Base-by-base conservation (phyloP, 2,329 filamentous ascomycete species). In the Colletotrichum sp. region DNA sequence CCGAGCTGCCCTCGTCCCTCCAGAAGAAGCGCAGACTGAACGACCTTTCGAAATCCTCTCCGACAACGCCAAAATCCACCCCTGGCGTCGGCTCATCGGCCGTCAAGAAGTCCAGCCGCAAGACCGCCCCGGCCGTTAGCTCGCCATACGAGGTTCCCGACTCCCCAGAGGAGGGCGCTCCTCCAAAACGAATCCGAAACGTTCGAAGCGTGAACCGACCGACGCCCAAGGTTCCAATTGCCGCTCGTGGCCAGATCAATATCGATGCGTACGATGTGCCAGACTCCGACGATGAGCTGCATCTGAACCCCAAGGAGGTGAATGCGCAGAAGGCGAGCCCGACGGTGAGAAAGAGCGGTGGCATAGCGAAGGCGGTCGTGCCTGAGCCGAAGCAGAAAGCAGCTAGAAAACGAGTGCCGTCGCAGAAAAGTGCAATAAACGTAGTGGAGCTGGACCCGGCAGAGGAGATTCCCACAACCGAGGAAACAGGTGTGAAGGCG, bases 11-110 rank as follows among this genome's bases (percentile, higher is more conserved):
- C n/a, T 75, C 60, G 63, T 70, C 64, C 21, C 72, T 66, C n/a
- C 69, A 71, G 34, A 76, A 75, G 67, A 76, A 52, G 44, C 75
- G 80, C 62, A 82, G 79, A 75, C 70, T 85, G n/a, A 82, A 84
- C 52, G 80, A 80, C 39, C 75, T 79, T 64, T 79, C 80, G 8
- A 78, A 81, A 6, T 81, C 82, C 18, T 81, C 82, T 5, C 81
- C 83, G 3, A 82, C 79, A 26, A 80, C 82, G 4, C 76, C 84
- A 49, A 80, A 81, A 30, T 44, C 60, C 39, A 76, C 55, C 6
- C 36, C 62, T 8, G 57, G 65, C 7, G 26, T 39, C 32, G 18
- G 24, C 15, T 59, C 71, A 6, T 66, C 57, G 13, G 57, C 68
- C 16, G 55, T 55, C 9, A 70, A 62, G 64, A 69, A 63, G 32